These are phyloP conservation scores for Tetrapisispora fleetii DNA, from an alignment of 805 yeast genomes.

Conservation along the genomic window DNA sequence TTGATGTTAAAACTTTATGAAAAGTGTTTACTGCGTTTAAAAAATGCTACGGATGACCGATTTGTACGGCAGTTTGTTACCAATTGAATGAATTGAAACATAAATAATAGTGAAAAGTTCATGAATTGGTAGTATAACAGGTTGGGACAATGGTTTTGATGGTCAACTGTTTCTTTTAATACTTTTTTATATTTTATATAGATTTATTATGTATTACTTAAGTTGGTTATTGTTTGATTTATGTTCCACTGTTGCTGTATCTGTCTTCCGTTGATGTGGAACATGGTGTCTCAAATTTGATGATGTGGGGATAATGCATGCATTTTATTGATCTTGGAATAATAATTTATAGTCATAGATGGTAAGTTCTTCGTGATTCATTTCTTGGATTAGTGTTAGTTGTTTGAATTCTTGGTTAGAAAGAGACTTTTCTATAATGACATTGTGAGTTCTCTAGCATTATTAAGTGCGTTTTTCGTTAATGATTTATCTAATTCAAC, in stretches of 20 bases:
- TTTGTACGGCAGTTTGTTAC: background rate
- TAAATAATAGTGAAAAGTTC: no score
- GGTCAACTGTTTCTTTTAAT: no score
- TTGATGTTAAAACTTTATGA: background rate
- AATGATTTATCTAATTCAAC: background rate
- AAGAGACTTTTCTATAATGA: background rate
- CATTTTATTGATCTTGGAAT: background rate
- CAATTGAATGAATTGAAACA: no score
- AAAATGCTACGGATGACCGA: background rate
- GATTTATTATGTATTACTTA: no score
- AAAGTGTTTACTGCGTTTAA: background rate
- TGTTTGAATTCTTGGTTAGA: background rate
- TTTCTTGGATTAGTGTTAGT: background rate
- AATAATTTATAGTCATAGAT: background rate
- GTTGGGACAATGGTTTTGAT: no score
- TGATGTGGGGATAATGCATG: background rate
- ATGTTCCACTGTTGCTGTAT: background rate
- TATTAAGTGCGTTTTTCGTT: background rate
- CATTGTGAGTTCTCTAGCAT: background rate
- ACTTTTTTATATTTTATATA: no score
- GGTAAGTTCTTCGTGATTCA: background rate
- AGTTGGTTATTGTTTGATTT: background rate
- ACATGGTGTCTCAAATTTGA: background rate
- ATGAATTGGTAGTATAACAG: no score
- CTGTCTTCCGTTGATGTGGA: background rate